phyloP scores from a whole-genome alignment of 2,329 filamentous ascomycete genomes.

The Aspergillus tamarii region DNA sequence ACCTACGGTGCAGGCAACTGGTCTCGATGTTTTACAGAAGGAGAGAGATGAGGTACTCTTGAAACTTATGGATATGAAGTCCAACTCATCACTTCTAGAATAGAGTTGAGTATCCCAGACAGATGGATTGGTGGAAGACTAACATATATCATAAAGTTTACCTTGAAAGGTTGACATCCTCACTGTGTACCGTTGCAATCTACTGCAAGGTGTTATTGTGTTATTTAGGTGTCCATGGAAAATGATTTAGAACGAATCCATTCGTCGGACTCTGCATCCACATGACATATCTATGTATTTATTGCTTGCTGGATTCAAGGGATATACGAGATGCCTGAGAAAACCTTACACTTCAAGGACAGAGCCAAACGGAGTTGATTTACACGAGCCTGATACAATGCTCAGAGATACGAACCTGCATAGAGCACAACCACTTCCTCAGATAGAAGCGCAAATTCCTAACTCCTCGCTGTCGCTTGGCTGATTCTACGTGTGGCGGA shows the following conservation, averaged over 20 bases:
- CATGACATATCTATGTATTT: neutral
- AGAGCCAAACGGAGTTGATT: neutral
- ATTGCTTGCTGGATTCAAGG: neutral
- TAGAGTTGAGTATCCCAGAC: neutral
- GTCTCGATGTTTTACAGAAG: neutral
- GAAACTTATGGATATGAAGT: neutral
- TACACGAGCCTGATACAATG: neutral
- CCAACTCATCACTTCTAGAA: neutral
- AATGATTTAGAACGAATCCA: too few relatives aligned
- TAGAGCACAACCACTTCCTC: neutral
- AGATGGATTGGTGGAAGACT: neutral
- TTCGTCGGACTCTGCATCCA: neutral
- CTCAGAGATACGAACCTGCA: neutral
- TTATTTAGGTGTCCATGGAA: too few relatives aligned
- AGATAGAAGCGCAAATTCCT: neutral
- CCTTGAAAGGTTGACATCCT: neutral
- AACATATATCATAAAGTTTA: neutral
- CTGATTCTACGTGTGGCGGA: neutral
- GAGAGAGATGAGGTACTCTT: neutral
- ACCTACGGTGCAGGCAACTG: neutral
- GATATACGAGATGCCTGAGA: too few relatives aligned
- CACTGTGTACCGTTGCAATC: too few relatives aligned
- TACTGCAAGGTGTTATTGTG: too few relatives aligned
- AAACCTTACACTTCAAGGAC: neutral
- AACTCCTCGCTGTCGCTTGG: too few relatives aligned